A percentile compares a stretch with the other conserved stretches of the same genome.
These are phyloP conservation scores for Obba rivulosa DNA, from an alignment of 768 basidiomycete genomes.

Conservation along the genomic window DNA sequence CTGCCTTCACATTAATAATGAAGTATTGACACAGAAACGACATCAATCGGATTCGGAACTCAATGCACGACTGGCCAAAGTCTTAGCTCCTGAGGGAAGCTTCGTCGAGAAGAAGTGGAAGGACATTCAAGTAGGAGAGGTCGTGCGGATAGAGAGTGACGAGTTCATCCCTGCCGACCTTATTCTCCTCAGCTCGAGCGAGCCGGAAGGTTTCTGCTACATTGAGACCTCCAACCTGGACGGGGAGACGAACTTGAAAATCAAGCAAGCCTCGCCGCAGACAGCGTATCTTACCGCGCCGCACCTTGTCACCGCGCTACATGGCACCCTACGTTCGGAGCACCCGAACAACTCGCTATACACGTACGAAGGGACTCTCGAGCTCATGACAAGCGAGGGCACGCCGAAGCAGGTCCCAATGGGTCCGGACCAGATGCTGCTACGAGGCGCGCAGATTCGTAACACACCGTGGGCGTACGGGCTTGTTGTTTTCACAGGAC, in stretches of 20 bases:
- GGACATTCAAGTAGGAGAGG: conserved; percentile 85
- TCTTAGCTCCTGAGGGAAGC: conserved; percentile 53
- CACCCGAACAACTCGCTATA: conserved; percentile 98
- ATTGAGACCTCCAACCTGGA: conserved; percentile 98
- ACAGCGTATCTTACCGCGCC: conserved; percentile 79
- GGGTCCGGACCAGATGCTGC: conserved; percentile 90
- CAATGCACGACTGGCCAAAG: conserved; percentile 77
- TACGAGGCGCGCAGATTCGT: conserved; percentile 91
- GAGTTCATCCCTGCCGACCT: conserved; percentile 97
- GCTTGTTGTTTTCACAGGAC: conserved; percentile 89
- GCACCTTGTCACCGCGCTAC: conserved; percentile 60
- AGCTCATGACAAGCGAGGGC: conserved; percentile 51
- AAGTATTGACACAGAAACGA: conserved; percentile 62
- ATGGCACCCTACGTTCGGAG: conserved; percentile 86
- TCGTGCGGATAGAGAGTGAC: conserved; percentile 85
- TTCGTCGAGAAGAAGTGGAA: conserved; percentile 85
- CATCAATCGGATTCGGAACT: conserved; percentile 93
- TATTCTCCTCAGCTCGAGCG: conserved; percentile 80
- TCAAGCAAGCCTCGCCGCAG: conserved; percentile 89
- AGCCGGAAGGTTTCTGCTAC: conserved; percentile 96
- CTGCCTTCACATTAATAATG: neutral
- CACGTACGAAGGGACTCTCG: conserved; percentile 85
- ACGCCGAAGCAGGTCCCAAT: conserved; percentile 79
- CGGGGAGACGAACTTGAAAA: conserved; percentile 98
- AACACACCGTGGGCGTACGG: conserved; percentile 98